phyloP scores from a whole-genome alignment of 2,329 filamentous ascomycete species.

The Ilyonectria sp. region DNA sequence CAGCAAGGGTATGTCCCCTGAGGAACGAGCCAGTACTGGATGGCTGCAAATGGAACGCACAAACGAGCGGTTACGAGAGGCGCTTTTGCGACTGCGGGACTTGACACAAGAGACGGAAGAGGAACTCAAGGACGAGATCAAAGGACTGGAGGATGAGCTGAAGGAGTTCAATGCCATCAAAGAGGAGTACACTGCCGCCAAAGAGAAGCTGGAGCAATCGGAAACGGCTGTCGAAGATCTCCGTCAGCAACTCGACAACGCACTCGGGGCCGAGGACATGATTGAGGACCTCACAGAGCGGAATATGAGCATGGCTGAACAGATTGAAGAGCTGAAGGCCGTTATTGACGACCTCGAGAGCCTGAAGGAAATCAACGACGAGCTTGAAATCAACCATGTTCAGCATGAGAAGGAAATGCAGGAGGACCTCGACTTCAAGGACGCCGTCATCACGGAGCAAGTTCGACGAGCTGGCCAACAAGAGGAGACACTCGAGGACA shows the following conservation, averaged over 20 bases:
- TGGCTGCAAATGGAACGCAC: conserved; percentile 94
- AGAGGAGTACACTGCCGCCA: conserved; percentile 77
- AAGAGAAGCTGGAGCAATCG: conserved; percentile 80
- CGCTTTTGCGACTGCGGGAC: conserved; percentile 86
- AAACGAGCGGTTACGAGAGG: conserved; percentile 89
- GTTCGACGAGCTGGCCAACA: conserved; percentile 80
- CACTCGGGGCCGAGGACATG: conserved; percentile 91
- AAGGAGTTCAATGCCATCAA: conserved; percentile 78
- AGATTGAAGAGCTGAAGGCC: conserved; percentile 85
- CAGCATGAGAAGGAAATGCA: conserved; percentile 96
- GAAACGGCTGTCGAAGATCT: conserved; percentile 88
- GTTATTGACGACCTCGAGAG: conserved; percentile 90
- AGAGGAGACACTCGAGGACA: conserved; percentile 85
- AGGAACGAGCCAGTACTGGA: conserved; percentile 87
- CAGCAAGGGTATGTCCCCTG: conserved; percentile 86
- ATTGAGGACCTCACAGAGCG: conserved; percentile 92
- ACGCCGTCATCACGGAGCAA: conserved; percentile 87
- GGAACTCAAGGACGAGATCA: conserved; percentile 83
- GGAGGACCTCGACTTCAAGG: conserved; percentile 91
- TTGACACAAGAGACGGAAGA: conserved; percentile 88
- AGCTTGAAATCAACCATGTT: conserved; percentile 92
- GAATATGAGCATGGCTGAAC: conserved; percentile 86
- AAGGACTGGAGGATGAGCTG: conserved; percentile 80
- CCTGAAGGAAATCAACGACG: conserved; percentile 92
- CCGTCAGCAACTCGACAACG: conserved; percentile 90